Evolutionary conservation across 768 basidiomycete genomes (phyloP).

Genomic region (Thelephora ganbajun): DNA sequence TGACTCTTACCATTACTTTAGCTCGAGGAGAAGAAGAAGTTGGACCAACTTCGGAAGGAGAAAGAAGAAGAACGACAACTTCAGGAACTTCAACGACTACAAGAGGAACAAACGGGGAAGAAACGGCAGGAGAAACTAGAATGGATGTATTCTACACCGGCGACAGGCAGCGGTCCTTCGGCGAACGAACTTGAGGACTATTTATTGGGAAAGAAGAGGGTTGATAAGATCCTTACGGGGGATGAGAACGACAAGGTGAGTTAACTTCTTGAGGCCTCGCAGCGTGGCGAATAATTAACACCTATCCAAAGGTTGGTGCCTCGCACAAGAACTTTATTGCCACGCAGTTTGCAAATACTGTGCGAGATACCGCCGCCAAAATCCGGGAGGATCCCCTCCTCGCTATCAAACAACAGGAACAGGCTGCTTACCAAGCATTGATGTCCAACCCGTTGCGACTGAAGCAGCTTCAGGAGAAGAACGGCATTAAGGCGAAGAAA

Average conservation of each 20-base stretch:
- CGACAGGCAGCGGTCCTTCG: constrained; percentile 76
- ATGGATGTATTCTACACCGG: constrained; percentile 99
- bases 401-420: constrained; percentile 98
- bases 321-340: constrained; percentile 90
- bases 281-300: constrained; percentile 1
- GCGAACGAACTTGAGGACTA: constrained; percentile 93
- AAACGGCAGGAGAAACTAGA: constrained; percentile 90
- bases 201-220: constrained; percentile 91
- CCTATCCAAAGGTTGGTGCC: constrained; percentile 61
- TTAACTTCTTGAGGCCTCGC: constrained; percentile 1
- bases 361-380: constrained; percentile 81
- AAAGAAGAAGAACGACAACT: constrained; percentile 95
- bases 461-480: constrained; percentile 65
- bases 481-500: constrained; percentile 72
- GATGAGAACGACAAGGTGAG: constrained; percentile 83
- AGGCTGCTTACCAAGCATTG: constrained; percentile 78
- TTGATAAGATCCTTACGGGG: constrained; percentile 87
- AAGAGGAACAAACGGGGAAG: constrained; percentile 91
- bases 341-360: constrained; percentile 84
- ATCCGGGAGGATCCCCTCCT: constrained; percentile 93
- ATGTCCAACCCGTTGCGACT: constrained; percentile 78
- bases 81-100: constrained; percentile 89
- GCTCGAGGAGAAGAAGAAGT: constrained; percentile 98
- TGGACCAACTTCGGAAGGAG: constrained; percentile 93
- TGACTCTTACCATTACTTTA: constrained; percentile 16